Base-by-base conservation (phyloP, 164 flowering plant species). In the Vitis cinerea region DNA sequence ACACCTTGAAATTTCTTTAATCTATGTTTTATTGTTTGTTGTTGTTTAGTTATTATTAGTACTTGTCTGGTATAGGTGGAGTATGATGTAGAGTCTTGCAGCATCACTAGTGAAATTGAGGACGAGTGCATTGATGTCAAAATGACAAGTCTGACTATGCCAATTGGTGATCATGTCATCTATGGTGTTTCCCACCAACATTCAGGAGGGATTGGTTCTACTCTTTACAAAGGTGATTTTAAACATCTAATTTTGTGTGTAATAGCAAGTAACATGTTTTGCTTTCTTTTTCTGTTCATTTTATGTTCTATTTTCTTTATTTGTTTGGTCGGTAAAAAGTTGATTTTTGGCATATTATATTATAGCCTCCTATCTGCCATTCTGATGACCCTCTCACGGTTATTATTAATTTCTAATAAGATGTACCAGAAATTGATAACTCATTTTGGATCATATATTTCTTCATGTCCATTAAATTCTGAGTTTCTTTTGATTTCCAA, bases 101-200 rank as follows among this genome's bases (percentile, higher is more conserved):
- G 63, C 49, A 59, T 64, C 30, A 44, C 71, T 66, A 80, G 55
- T 37, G 51, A 57, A 67, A 69, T 59, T 37, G 63, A 69, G 53
- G 59, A 74, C 66, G 80, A 59, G 9, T 90, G 91, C 77, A 66
- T 77, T 48, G 79, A 85, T 69, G 61, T 55, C 59, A 84, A 82
- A 72, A 86, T 75, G 59, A 71, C 79, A 61, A 88, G 75, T 44
- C 49, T 85, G 6, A 69, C 62, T 61, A 61, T 90, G 73, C 91
- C 88, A 19, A 65, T 65, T 23, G 87, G 87, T 60, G 98, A 97
- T 17, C 74, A 85, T 78, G 80, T 92, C 47, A 63, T 92, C 54
- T 92, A 92, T 75, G 97, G 86, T 62, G 94, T 84, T 67, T 90
- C 87, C 13, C 96, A 92, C 78, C 97, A 88, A 75, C 97, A 92